These are phyloP conservation scores for Coemansia interrupta DNA, from an alignment of 192 early-diverging fungal genomes.

Conservation along the genomic window DNA sequence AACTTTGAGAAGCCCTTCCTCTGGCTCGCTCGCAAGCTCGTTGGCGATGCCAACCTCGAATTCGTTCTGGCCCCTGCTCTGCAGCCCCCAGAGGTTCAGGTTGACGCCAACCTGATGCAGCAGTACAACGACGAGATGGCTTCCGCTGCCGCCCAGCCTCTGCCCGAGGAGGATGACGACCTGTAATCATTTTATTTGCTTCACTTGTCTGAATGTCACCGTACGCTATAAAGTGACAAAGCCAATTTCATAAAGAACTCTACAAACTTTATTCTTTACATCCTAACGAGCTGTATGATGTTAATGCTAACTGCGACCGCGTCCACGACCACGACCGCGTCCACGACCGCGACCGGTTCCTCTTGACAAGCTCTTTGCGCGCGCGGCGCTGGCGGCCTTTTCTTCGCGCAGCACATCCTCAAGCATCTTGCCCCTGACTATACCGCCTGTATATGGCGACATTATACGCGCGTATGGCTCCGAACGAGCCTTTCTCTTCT, in stretches of 20 bases:
- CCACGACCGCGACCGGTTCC: conserved; percentile 16
- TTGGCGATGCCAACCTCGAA: conserved; percentile 90
- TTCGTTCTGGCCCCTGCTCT: conserved; percentile 97
- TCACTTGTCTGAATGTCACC: background rate
- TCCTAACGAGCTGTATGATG: background rate
- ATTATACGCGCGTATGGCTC: conserved; percentile 17
- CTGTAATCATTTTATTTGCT: conserved; percentile 30
- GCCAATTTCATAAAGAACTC: background rate
- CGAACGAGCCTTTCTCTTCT: background rate
- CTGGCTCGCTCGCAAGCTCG: conserved; percentile 97
- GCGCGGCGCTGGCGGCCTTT: conserved; percentile 11
- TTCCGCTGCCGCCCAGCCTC: conserved; percentile 75
- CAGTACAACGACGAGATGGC: conserved; percentile 79
- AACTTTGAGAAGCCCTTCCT: conserved; percentile 99
- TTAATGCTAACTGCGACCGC: conserved; percentile 1
- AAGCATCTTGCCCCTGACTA: conserved; percentile 35
- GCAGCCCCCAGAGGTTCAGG: conserved; percentile 86
- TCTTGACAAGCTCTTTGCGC: conserved; percentile 2
- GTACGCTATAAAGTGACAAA: too few relatives aligned
- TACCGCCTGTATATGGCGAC: conserved; percentile 46
- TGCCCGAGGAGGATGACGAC: conserved; percentile 79
- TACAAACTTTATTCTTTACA: background rate
- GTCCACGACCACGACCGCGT: conserved; percentile 23
- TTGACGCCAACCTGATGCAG: conserved; percentile 74
- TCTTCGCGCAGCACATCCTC: conserved; percentile 40